These are phyloP conservation scores for Penicillium sp. DNA, from an alignment of 2,329 filamentous ascomycete species.

Conservation along the genomic window DNA sequence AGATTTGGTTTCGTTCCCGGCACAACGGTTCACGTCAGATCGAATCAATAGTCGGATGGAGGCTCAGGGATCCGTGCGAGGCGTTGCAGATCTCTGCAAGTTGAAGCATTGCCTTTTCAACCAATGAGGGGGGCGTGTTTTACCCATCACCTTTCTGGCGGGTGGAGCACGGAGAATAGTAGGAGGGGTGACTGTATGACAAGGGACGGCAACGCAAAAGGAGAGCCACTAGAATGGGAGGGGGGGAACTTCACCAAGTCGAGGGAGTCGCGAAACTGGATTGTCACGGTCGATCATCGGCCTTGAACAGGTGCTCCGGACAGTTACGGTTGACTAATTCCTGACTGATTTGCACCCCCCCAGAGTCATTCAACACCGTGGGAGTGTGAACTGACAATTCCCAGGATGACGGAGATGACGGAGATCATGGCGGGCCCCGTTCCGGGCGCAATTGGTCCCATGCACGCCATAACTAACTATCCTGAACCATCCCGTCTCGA, in stretches of 20 bases:
- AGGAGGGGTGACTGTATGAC: background rate
- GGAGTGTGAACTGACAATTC: too few relatives aligned
- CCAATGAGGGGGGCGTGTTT: background rate
- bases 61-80: constrained; percentile 26
- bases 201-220: background rate
- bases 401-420: constrained; percentile 18
- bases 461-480: constrained; percentile 21
- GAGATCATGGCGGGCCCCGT: constrained; percentile 15
- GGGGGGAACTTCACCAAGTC: background rate
- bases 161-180: background rate
- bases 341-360: background rate
- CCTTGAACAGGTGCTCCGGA: too few relatives aligned
- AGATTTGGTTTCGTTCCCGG: constrained; percentile 21
- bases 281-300: constrained; percentile 3
- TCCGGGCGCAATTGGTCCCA: constrained; percentile 2
- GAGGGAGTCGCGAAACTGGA: background rate
- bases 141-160: background rate
- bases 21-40: constrained; percentile 32
- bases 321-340: background rate
- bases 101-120: constrained; percentile 9
- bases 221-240: background rate
- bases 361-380: background rate
- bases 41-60: constrained; percentile 33
- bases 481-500: background rate
- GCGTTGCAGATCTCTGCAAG: constrained; percentile 28